Evolutionary conservation across 2,329 filamentous ascomycete species (phyloP).

Genomic region (Pyrenophora seminiperda): DNA sequence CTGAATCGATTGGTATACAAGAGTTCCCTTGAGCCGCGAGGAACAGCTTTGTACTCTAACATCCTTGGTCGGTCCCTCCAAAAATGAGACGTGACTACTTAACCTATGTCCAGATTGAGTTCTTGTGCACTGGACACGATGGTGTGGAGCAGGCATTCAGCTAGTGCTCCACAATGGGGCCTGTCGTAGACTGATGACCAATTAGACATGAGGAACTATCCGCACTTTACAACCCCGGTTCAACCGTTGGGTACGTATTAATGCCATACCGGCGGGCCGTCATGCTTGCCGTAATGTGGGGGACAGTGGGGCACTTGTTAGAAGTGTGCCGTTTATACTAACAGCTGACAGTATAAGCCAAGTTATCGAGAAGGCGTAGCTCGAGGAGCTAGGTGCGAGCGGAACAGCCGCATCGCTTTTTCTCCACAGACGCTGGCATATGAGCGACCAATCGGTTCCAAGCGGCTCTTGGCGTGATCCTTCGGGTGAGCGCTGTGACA

Average conservation of each 20-base stretch:
- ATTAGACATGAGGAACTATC: slow-evolving; percentile 13
- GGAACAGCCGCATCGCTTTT: too few relatives aligned
- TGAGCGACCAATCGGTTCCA: too few relatives aligned
- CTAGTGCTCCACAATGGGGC: slow-evolving; percentile 2
- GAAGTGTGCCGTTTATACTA: slow-evolving; percentile 41
- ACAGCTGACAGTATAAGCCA: too few relatives aligned
- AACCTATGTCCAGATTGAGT: slow-evolving; percentile 10
- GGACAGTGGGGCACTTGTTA: slow-evolving; percentile 29
- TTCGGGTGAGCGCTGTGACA: too few relatives aligned
- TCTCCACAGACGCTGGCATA: too few relatives aligned
- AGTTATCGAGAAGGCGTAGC: too few relatives aligned
- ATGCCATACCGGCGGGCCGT: slow-evolving; percentile 22
- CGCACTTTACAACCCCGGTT: slow-evolving; percentile 21
- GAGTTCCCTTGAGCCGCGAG: slow-evolving; percentile 35
- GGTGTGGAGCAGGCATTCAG: slow-evolving; percentile 2
- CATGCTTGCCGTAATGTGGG: slow-evolving; percentile 33
- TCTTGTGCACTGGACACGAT: slow-evolving; percentile 12
- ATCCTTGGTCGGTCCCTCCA: slow-evolving; percentile 20
- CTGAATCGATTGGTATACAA: slow-evolving; percentile 14
- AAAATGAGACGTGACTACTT: slow-evolving; percentile 17
- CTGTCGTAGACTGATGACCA: background rate
- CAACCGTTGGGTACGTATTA: slow-evolving; percentile 19
- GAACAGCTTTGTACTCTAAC: slow-evolving; percentile 22
- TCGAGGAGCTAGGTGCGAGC: too few relatives aligned
- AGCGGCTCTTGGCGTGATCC: too few relatives aligned